Percentiles rank a stretch among this genome's conserved stretches.
Conservation (phyloP, 2,329 filamentous ascomycete species). For the Didymella sp. region DNA sequence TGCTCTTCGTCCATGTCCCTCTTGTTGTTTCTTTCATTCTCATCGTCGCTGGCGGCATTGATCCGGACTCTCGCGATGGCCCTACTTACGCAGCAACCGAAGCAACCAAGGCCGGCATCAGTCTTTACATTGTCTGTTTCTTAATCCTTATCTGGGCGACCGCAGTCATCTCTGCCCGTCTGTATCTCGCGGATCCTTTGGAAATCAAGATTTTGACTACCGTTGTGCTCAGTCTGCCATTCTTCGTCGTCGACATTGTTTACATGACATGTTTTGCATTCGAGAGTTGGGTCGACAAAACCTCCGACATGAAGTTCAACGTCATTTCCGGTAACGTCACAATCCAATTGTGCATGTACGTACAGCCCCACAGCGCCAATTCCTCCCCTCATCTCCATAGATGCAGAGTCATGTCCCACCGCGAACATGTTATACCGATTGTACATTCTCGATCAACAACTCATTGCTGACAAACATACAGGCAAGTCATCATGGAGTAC, state of each 20-base stretch:
- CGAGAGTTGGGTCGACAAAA: constrained; percentile 30
- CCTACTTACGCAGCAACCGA: constrained; percentile 44
- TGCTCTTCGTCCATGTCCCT: constrained; percentile 43
- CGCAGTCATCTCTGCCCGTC: constrained; percentile 44
- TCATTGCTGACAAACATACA: constrained; percentile 8
- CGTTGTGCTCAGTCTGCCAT: constrained; percentile 45
- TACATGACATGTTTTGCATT: constrained; percentile 51
- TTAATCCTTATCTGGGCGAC: constrained; percentile 45
- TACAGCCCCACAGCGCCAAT: constrained; percentile 13
- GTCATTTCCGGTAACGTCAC: constrained; percentile 47
- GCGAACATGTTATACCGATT: no score
- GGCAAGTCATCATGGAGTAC: constrained; percentile 49
- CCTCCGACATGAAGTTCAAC: constrained; percentile 38
- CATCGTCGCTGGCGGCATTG: constrained; percentile 47
- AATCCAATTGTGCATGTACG: constrained; percentile 47
- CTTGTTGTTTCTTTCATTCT: constrained; percentile 45
- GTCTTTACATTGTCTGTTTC: constrained; percentile 45
- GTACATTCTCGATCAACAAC: no score
- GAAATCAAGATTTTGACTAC: constrained; percentile 48
- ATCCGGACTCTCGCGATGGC: constrained; percentile 42
- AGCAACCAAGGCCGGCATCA: constrained; percentile 45
- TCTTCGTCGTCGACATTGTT: constrained; percentile 47
- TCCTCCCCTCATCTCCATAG: background rate
- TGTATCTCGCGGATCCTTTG: constrained; percentile 42
- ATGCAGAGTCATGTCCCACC: background rate